A percentile compares a stretch with the other conserved stretches of the same genome.
phyloP scores from a whole-genome alignment of 2,329 filamentous ascomycete genomes.

The Sphaceloma murrayae region DNA sequence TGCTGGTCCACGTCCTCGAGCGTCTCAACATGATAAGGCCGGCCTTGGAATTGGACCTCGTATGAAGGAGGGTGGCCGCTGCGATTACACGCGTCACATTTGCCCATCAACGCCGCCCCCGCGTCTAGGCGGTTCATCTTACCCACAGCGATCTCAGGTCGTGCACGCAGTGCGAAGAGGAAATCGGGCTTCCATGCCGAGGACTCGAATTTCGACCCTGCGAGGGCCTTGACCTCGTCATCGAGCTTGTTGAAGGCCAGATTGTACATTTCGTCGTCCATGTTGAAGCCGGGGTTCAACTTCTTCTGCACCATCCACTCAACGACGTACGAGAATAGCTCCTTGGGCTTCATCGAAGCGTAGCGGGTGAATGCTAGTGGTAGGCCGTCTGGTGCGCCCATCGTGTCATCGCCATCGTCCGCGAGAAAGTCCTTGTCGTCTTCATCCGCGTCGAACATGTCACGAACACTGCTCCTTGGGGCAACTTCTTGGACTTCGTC shows the following conservation, averaged over 20 bases:
- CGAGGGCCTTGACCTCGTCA: conserved; percentile 58
- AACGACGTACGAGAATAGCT: conserved; percentile 63
- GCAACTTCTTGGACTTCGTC: conserved; percentile 24
- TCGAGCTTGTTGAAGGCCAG: conserved; percentile 63
- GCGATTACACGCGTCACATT: conserved; percentile 64
- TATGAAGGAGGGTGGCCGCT: conserved; percentile 58
- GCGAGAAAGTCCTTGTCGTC: conserved; percentile 57
- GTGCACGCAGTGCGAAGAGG: conserved; percentile 52
- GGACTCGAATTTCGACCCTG: conserved; percentile 62
- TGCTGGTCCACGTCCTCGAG: conserved; percentile 50
- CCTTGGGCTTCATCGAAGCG: conserved; percentile 56
- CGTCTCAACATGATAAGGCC: conserved; percentile 55
- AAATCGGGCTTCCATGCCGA: conserved; percentile 61
- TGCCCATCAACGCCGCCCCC: conserved; percentile 32
- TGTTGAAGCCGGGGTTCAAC: conserved; percentile 60
- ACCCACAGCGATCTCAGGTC: conserved; percentile 51
- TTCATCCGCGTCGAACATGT: conserved; percentile 42
- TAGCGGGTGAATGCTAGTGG: conserved; percentile 61
- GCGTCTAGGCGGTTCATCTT: conserved; percentile 33
- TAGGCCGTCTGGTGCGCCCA: conserved; percentile 46
- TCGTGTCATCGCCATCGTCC: conserved; percentile 47
- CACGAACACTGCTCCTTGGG: conserved; percentile 21
- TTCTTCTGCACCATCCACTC: conserved; percentile 77
- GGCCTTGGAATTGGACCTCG: conserved; percentile 53
- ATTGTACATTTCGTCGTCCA: conserved; percentile 53